phyloP scores from a whole-genome alignment of 2,329 filamentous ascomycete species.

The Sporothrix euskadiensis region DNA sequence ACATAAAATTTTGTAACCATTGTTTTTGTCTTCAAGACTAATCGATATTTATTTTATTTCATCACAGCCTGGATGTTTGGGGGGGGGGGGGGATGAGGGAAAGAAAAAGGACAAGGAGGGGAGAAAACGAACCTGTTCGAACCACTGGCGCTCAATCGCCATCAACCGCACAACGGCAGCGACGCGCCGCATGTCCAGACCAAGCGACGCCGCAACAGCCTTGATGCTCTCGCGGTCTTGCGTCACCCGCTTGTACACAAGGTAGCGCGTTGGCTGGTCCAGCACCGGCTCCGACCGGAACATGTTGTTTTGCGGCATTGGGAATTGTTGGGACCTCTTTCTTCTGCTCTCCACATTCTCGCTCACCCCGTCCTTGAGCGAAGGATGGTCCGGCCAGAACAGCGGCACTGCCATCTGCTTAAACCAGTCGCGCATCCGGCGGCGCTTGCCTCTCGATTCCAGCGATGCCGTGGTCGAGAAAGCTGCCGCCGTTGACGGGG shows the following conservation, averaged over 20 bases:
- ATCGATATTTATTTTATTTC: slow-evolving; percentile 74
- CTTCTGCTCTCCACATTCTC: not conserved
- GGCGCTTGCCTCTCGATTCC: not conserved
- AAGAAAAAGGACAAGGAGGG: slow-evolving; percentile 10
- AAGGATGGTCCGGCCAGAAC: not conserved
- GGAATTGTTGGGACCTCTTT: slow-evolving; percentile 44
- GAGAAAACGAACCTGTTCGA: slow-evolving; percentile 63
- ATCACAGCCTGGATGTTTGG: slow-evolving; percentile 47
- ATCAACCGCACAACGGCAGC: slow-evolving; percentile 84
- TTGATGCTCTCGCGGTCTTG: slow-evolving; percentile 68
- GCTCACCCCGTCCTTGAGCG: not conserved
- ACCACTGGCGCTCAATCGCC: slow-evolving; percentile 79
- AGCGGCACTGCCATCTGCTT: not conserved
- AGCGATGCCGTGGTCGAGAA: not conserved
- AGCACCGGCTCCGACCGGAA: slow-evolving; percentile 74
- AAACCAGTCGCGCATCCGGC: slow-evolving; percentile 13
- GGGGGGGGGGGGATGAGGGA: not conserved
- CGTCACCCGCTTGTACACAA: slow-evolving; percentile 71
- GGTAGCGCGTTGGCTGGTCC: slow-evolving; percentile 68
- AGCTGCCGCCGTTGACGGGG: not conserved
- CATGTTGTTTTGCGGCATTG: slow-evolving; percentile 69
- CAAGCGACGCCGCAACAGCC: slow-evolving; percentile 72
- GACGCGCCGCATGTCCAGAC: slow-evolving; percentile 79
- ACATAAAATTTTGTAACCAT: slow-evolving; percentile 71
- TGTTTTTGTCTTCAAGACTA: slow-evolving; percentile 97